Base-by-base conservation (phyloP, 306 rosid genomes). In the Corylus americana region DNA sequence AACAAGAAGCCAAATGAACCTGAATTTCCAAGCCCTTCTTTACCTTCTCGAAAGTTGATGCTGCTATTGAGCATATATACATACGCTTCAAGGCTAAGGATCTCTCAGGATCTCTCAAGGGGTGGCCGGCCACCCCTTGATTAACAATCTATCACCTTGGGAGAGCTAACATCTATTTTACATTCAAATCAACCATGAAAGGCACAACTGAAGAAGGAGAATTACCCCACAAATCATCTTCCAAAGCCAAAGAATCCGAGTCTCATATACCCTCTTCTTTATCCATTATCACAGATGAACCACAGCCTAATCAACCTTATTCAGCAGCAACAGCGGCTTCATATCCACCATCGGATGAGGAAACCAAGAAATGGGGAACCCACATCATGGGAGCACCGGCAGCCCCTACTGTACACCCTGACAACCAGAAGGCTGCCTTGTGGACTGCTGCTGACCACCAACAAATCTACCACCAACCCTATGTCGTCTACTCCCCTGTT, bases 341-440 rank as follows among this genome's bases (percentile, higher is more conserved):
- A 39, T 39, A n/a, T 0, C 31, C 85, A 0, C 55, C 71, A 7
- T 14, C 87, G 4, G 88, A 82, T 35, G 91, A 80, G 47, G 83
- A 85, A 12, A 25, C 78, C 16, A 83, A 88, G 82, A 88, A 88
- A 81, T 88, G 84, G 80, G 91, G 89, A 2, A 88, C 87, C n/a
- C 89, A 87, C 78, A 17, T 85, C 55, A 87, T 87, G 90, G 90
- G 89, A 13, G 54, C 79, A 2, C 87, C 87, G 5, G 86, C 87
- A 35, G 61, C 73, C 51, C 91, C 91, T 2, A 44, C 14, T 9
- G 81, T 20, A 37, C 91, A 85, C 78, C 89, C 87, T 0, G 89
- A 88, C 50, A 88, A 88, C 63, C 82, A 85, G 47, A 85, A 74
- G 48, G 91, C 87, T 1, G 87, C 91, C 37, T 54, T 48, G 47